These are phyloP conservation scores for Fraxinus paxiana DNA, from an alignment of 305 asterid genomes.

Conservation along the genomic window DNA sequence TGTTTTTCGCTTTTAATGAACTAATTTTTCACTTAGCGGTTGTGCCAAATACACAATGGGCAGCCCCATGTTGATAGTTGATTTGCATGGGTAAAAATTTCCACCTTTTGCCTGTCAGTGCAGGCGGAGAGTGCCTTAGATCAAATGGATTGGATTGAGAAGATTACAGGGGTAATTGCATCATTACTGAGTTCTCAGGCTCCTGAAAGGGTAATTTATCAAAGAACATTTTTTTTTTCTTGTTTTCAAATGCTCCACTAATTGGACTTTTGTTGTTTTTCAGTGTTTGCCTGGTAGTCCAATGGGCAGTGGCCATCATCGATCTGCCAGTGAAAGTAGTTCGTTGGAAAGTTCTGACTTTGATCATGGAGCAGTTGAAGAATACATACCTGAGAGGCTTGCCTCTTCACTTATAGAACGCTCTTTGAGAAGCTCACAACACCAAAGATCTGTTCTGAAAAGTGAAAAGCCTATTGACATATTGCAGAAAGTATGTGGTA, in stretches of 20 bases:
- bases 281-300: constrained; percentile 84
- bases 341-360: constrained; percentile 88
- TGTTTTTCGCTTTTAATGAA: not conserved
- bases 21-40: not conserved
- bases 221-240: not conserved
- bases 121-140: constrained; percentile 99
- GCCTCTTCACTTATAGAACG: constrained; percentile 60
- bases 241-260: constrained; percentile 17
- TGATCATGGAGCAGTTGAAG: constrained; percentile 83
- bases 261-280: constrained; percentile 17
- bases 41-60: not conserved
- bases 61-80: constrained; percentile 19
- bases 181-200: constrained; percentile 94
- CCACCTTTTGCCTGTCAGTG: constrained; percentile 38
- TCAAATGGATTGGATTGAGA: constrained; percentile 99
- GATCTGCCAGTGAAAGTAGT: constrained; percentile 96
- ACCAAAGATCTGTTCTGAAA: constrained; percentile 51
- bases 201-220: constrained; percentile 75
- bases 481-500: constrained; percentile 75
- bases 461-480: constrained; percentile 83
- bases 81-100: constrained; percentile 27
- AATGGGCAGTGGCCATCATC: constrained; percentile 88
- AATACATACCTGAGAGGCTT: constrained; percentile 66
- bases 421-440: constrained; percentile 60
- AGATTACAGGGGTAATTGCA: constrained; percentile 96